Base-by-base conservation (phyloP, 2,329 filamentous ascomycete genomes). In the Salinomyces thailandicus region DNA sequence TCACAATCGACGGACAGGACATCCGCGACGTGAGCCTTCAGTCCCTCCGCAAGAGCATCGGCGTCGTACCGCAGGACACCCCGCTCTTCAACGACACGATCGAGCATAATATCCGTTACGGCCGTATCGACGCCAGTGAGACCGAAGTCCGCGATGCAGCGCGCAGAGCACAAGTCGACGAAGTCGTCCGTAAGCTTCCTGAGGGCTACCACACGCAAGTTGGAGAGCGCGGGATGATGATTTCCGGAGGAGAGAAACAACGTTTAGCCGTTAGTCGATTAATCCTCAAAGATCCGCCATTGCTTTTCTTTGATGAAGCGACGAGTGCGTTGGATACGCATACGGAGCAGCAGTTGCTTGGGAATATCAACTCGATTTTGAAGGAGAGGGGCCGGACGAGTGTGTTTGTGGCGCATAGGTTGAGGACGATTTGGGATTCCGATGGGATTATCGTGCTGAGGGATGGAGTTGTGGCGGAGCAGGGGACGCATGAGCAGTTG, bases 11-110 rank as follows among this genome's bases (percentile, higher is more conserved):
- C 53, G 86, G 81, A 35, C 91, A 98, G 56, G 87, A 98, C 57
- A 77, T 98, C 47, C 80, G 84, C 27, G 72, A 85, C 40, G 80
- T 98, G 1, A 79, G 72, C 8, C 61, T 96, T 2, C 85, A 93
- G 36, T 93, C 83, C 22, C 67, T 98, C 18, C 78, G 91, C 5
- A 76, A 75, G 46, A 74, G 82, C 2, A 96, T 98, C 45, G 91
- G 91, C 15, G 89, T 98, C 12, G 91, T 98, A 1, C 91, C 91
- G 0, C 93, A 98, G 58, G 91, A 98, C 51, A 96, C 91, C 0
- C 87, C 91, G 0, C 70, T 98, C 1, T 98, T 98, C 69, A 98
- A 98, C 59, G 86, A 94, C 54, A 91, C 86, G 0, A 89, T 98
- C 40, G 81, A 83, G 55, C 85, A 95, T 60, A 98, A 98, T 58